Percentiles rank a stretch among this genome's conserved stretches.
Conservation (phyloP, 2,329 filamentous ascomycete species). For the Fusarium sp. region DNA sequence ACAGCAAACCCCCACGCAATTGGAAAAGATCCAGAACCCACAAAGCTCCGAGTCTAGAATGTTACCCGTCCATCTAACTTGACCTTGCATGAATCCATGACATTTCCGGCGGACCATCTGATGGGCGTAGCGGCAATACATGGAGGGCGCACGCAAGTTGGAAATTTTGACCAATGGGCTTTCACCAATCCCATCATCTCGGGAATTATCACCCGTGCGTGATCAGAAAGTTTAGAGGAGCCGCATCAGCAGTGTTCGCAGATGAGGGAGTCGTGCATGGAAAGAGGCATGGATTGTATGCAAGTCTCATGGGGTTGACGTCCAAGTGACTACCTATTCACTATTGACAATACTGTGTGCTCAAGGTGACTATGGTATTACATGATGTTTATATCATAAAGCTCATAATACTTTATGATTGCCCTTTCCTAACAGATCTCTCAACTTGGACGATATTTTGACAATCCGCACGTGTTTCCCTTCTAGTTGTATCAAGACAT, state of each 20-base stretch:
- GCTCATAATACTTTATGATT: neutral
- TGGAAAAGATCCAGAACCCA: neutral
- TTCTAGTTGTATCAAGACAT: neutral
- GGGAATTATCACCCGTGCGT: neutral
- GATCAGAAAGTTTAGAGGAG: neutral
- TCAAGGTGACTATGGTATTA: neutral
- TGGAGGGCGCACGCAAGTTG: neutral
- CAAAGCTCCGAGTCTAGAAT: neutral
- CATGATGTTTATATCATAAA: neutral
- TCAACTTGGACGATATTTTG: neutral
- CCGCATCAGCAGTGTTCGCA: neutral
- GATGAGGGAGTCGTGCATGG: neutral
- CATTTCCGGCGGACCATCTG: neutral
- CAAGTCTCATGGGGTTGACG: neutral
- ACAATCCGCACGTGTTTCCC: neutral
- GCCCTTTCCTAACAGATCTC: neutral
- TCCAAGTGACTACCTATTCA: neutral
- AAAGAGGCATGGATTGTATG: neutral
- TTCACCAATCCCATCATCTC: neutral
- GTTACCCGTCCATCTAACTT: neutral
- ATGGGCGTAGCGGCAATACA: neutral
- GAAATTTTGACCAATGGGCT: slow-evolving; percentile 5
- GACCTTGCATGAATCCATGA: neutral
- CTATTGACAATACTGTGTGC: neutral
- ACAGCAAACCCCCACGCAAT: neutral